These are phyloP conservation scores for Copromyces sp. DNA, from an alignment of 495 filamentous ascomycete genomes.

Conservation along the genomic window DNA sequence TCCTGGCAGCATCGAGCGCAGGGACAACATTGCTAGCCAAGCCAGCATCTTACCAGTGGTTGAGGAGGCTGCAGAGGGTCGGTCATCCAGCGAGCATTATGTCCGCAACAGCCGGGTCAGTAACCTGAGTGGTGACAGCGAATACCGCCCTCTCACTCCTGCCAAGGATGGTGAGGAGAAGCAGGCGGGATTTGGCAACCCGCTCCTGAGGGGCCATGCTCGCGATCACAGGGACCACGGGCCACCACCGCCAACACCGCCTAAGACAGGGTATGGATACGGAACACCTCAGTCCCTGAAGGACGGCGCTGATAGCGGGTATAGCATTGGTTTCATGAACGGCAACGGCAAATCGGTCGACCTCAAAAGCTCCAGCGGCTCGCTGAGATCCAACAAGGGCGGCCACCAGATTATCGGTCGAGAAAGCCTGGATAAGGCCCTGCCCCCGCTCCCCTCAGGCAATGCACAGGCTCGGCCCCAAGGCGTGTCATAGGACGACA, in stretches of 20 bases:
- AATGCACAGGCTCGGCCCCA: constrained; percentile 1
- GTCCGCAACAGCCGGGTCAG: constrained; percentile 33
- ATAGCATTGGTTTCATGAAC: constrained; percentile 14
- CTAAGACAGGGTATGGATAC: constrained; percentile 27
- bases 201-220: constrained; percentile 26
- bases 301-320: constrained; percentile 29
- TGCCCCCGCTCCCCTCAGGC: constrained; percentile 41
- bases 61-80: constrained; percentile 78
- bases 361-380: constrained; percentile 16
- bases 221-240: constrained; percentile 24
- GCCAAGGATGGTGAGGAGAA: constrained; percentile 29
- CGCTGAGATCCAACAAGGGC: constrained; percentile 17
- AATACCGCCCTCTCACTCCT: constrained; percentile 32
- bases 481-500: constrained; percentile 14
- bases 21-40: constrained; percentile 42
- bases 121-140: constrained; percentile 28
- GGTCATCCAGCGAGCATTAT: constrained; percentile 48
- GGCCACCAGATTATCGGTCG: constrained; percentile 23
- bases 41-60: constrained; percentile 79
- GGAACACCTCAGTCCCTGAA: constrained; percentile 18
- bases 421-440: constrained; percentile 42
- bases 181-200: constrained; percentile 34
- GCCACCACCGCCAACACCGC: constrained; percentile 33
- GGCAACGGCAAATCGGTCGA: constrained; percentile 5
- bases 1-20: constrained; percentile 38